Percentiles rank a stretch among this genome's conserved stretches.
Evolutionary conservation across 345 rosid species (phyloP).

Genomic region (Cardiospermum halicacabum): DNA sequence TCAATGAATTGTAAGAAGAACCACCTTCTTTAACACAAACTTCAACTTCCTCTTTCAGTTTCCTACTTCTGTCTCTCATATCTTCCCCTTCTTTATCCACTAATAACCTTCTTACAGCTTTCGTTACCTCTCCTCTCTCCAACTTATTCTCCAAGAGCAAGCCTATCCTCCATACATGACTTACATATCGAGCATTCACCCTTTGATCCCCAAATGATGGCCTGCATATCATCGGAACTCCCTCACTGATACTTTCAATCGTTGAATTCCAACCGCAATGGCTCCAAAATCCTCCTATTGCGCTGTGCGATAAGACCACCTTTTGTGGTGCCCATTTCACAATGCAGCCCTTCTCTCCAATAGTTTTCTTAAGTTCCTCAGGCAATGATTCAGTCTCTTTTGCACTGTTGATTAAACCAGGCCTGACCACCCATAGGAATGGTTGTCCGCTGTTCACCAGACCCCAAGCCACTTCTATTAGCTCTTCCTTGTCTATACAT

Average conservation of each 20-base stretch:
- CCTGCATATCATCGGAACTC: slow-evolving; percentile 42
- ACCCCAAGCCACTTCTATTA: slow-evolving; percentile 34
- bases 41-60: slow-evolving; percentile 17
- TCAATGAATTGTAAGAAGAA: slow-evolving; percentile 20
- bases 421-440: slow-evolving; percentile 32
- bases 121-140: slow-evolving; percentile 22
- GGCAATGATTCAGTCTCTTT: slow-evolving; percentile 21
- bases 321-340: slow-evolving; percentile 43
- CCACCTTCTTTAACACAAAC: slow-evolving; percentile 13
- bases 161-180: slow-evolving; percentile 29
- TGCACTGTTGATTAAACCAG: slow-evolving; percentile 20
- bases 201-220: slow-evolving; percentile 21
- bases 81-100: slow-evolving; percentile 23
- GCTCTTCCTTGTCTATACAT: slow-evolving; percentile 10
- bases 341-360: slow-evolving; percentile 16
- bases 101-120: slow-evolving; percentile 17
- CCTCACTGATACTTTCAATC: slow-evolving; percentile 33
- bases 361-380: slow-evolving; percentile 5
- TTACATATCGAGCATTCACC: slow-evolving; percentile 24
- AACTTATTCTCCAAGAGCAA: slow-evolving; percentile 19
- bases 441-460: slow-evolving; percentile 24
- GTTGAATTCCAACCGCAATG: slow-evolving; percentile 47
- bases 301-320: slow-evolving; percentile 28
- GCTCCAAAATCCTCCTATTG: slow-evolving; percentile 40
- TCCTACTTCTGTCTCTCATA: slow-evolving; percentile 16